phyloP scores from a whole-genome alignment of 2,329 filamentous ascomycete species.

The Coniochaeta hoffmannii region DNA sequence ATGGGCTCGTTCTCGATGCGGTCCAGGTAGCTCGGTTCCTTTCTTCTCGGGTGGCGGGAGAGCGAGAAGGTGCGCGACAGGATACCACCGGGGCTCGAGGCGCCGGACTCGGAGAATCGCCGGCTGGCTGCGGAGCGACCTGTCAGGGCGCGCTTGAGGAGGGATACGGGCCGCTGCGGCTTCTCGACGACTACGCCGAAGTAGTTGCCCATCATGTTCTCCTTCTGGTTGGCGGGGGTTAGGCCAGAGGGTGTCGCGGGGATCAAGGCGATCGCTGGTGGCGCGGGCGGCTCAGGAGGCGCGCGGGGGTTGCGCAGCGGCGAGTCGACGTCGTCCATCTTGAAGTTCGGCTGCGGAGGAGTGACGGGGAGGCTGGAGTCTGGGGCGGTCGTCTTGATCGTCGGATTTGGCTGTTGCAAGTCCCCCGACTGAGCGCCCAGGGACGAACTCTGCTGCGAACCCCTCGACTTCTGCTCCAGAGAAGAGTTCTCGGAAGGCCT shows the following conservation, averaged over 20 bases:
- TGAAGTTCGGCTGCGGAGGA: slow-evolving; percentile 41
- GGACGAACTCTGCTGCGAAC: not conserved
- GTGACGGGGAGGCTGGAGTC: slow-evolving; percentile 37
- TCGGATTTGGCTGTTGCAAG: slow-evolving; percentile 11
- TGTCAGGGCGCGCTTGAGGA: slow-evolving; percentile 47
- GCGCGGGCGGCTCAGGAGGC: slow-evolving; percentile 33
- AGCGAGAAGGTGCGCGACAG: slow-evolving; percentile 47
- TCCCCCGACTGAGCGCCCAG: not conserved
- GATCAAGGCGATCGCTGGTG: slow-evolving; percentile 49
- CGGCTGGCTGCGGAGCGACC: slow-evolving; percentile 44
- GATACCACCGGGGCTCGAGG: slow-evolving; percentile 32
- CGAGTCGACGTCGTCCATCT: slow-evolving; percentile 50
- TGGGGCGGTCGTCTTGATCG: slow-evolving; percentile 29
- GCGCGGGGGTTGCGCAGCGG: slow-evolving; percentile 54
- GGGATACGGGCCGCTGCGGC: slow-evolving; percentile 38
- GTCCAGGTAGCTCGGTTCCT: slow-evolving; percentile 10
- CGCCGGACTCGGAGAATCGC: slow-evolving; percentile 38
- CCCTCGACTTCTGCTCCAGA: slow-evolving; percentile 14
- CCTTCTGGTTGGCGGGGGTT: slow-evolving; percentile 46
- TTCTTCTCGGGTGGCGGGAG: slow-evolving; percentile 31
- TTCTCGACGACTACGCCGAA: slow-evolving; percentile 40
- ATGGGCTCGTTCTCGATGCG: slow-evolving; percentile 17
- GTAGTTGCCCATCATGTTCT: slow-evolving; percentile 45
- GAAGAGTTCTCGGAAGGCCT: slow-evolving; percentile 40
- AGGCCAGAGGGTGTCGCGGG: slow-evolving; percentile 55